Percentiles rank a stretch among this genome's conserved stretches.
Conservation (phyloP, 345 rosid species). For the Cochlearia excelsa region DNA sequence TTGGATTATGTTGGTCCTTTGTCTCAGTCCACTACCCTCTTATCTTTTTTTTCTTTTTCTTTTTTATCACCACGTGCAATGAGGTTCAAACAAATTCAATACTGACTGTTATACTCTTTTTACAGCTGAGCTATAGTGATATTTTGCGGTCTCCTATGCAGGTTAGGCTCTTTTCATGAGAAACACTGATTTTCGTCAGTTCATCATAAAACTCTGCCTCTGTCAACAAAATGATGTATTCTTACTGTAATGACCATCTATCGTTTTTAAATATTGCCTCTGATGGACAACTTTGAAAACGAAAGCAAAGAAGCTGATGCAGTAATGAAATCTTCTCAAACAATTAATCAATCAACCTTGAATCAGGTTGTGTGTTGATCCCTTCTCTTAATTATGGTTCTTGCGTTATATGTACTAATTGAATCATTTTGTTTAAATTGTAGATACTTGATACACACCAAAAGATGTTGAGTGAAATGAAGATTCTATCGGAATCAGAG, state of each 20-base stretch:
- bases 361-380: too few species aligned
- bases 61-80: not conserved
- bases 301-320: constrained; percentile 98
- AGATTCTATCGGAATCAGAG: too few species aligned
- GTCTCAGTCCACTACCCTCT: too few species aligned
- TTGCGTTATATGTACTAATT: too few species aligned
- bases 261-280: constrained; percentile 57
- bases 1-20: constrained; percentile 69
- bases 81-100: constrained; percentile 12
- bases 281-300: constrained; percentile 98
- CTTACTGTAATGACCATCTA: constrained; percentile 14
- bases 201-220: constrained; percentile 4
- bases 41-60: too few species aligned
- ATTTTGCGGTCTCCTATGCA: constrained; percentile 94
- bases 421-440: too few species aligned
- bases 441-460: too few species aligned
- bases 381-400: too few species aligned
- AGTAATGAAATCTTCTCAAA: too few species aligned
- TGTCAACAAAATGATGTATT: constrained; percentile 15
- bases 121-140: constrained; percentile 91
- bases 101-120: constrained; percentile 26
- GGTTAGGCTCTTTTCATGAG: constrained; percentile 50
- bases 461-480: too few species aligned
- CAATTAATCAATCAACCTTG: too few species aligned
- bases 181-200: constrained; percentile 1